These are phyloP conservation scores for Ascochyta viciae-villosae DNA, from an alignment of 2,329 filamentous ascomycete species.

Conservation along the genomic window DNA sequence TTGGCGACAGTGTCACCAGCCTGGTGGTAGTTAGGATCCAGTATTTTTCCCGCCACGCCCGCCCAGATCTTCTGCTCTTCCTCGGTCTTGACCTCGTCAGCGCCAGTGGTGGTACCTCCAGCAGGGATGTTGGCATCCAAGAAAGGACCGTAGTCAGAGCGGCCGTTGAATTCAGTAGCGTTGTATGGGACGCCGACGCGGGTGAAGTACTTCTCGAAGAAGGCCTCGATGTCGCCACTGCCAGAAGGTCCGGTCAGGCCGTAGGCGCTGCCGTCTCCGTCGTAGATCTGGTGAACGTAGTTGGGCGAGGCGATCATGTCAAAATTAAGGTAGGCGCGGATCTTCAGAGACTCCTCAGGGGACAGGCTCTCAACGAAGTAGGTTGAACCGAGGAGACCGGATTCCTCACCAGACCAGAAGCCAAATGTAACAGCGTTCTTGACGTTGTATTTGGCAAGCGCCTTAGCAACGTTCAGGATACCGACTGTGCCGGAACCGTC, in stretches of 20 bases:
- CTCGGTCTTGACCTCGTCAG: constrained; percentile 48
- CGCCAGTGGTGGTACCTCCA: constrained; percentile 49
- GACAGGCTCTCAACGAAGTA: constrained; percentile 42
- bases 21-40: constrained; percentile 44
- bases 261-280: constrained; percentile 46
- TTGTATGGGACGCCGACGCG: constrained; percentile 37
- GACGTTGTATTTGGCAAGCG: constrained; percentile 51
- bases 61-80: constrained; percentile 45
- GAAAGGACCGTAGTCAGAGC: constrained; percentile 50
- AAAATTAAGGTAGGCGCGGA: constrained; percentile 53
- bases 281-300: constrained; percentile 47
- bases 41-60: too few relatives aligned
- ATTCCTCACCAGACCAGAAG: constrained; percentile 51
- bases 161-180: constrained; percentile 46
- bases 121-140: constrained; percentile 45
- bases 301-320: constrained; percentile 53
- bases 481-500: constrained; percentile 48
- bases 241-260: constrained; percentile 42
- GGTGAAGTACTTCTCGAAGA: constrained; percentile 45
- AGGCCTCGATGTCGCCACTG: constrained; percentile 40
- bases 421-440: constrained; percentile 51
- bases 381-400: constrained; percentile 45
- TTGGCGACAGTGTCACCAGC: constrained; percentile 47
- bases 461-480: constrained; percentile 47
- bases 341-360: constrained; percentile 37